These are phyloP conservation scores for Pythium chondricola DNA, from an alignment of 352 stramenopile genomes.

Conservation along the genomic window DNA sequence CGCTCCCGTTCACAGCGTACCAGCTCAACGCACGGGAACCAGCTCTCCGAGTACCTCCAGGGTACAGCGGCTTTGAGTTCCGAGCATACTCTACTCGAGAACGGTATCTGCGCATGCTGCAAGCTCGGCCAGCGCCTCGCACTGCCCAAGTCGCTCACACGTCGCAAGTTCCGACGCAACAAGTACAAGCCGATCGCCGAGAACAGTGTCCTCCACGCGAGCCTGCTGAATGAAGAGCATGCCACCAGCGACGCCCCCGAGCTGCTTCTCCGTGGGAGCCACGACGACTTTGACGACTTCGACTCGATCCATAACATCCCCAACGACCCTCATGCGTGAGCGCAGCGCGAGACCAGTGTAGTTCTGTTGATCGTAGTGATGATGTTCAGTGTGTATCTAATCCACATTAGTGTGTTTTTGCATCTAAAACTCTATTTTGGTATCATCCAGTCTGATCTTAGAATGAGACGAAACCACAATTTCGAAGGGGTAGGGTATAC, in stretches of 20 bases:
- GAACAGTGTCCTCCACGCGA: constrained; percentile 31
- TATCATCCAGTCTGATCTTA: background rate
- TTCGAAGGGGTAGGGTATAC: no score
- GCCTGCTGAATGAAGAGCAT: constrained; percentile 34
- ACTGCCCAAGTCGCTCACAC: constrained; percentile 9
- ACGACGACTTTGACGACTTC: constrained; percentile 36
- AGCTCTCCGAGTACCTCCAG: constrained; percentile 17
- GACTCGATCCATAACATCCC: constrained; percentile 22
- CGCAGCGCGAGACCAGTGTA: background rate
- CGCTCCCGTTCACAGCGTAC: constrained; percentile 25
- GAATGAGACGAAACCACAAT: no score
- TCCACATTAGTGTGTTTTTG: background rate
- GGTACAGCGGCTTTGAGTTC: constrained; percentile 31
- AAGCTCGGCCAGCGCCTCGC: constrained; percentile 32
- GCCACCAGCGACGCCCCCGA: constrained; percentile 6
- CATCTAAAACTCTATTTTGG: background rate
- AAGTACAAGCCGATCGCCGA: constrained; percentile 24
- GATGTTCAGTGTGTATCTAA: background rate
- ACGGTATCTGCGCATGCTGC: constrained; percentile 24
- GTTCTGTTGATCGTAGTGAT: background rate
- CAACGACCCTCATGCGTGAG: background rate
- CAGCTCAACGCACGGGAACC: constrained; percentile 32
- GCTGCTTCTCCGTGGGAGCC: constrained; percentile 14
- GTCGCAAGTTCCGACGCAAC: constrained; percentile 26
- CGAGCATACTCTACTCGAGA: constrained; percentile 22